Conservation (phyloP, 257 asterid genomes). For the Solanum piurae region DNA sequence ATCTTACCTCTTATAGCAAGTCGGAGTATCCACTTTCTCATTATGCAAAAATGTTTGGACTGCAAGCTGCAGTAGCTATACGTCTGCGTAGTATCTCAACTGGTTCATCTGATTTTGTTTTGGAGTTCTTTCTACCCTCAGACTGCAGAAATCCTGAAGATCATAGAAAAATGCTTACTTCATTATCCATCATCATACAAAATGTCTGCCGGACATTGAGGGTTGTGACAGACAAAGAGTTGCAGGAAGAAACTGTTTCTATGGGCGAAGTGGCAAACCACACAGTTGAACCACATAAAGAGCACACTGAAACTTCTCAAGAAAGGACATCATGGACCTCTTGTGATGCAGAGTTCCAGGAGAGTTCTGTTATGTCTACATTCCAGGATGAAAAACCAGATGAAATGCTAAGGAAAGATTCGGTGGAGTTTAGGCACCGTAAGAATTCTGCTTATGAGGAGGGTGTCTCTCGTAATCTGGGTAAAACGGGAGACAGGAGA, state of each 20-base stretch:
- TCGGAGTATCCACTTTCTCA: slow-evolving; percentile 88
- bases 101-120: slow-evolving; percentile 57
- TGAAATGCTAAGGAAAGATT: slow-evolving; percentile 11
- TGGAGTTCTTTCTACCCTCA: slow-evolving; percentile 80
- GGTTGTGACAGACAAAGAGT: slow-evolving; percentile 58
- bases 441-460: slow-evolving; percentile 34
- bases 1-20: slow-evolving; percentile 62
- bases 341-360: slow-evolving; percentile 9
- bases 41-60: slow-evolving; percentile 73
- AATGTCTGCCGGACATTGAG: slow-evolving; percentile 53
- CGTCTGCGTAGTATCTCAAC: slow-evolving; percentile 61
- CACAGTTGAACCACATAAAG: slow-evolving; percentile 1
- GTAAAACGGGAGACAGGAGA: slow-evolving; percentile 41
- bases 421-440: slow-evolving; percentile 9
- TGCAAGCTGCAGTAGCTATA: slow-evolving; percentile 80
- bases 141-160: slow-evolving; percentile 52
- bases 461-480: slow-evolving; percentile 19
- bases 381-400: slow-evolving; percentile 13
- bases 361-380: slow-evolving; percentile 18
- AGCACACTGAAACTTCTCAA: slow-evolving; percentile 6
- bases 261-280: not conserved
- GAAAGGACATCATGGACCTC: slow-evolving; percentile 8
- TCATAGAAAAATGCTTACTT: slow-evolving; percentile 54
- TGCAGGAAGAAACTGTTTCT: slow-evolving; percentile 43
- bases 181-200: slow-evolving; percentile 56